Conservation (phyloP, 495 filamentous ascomycete genomes). For the Podospora conica region DNA sequence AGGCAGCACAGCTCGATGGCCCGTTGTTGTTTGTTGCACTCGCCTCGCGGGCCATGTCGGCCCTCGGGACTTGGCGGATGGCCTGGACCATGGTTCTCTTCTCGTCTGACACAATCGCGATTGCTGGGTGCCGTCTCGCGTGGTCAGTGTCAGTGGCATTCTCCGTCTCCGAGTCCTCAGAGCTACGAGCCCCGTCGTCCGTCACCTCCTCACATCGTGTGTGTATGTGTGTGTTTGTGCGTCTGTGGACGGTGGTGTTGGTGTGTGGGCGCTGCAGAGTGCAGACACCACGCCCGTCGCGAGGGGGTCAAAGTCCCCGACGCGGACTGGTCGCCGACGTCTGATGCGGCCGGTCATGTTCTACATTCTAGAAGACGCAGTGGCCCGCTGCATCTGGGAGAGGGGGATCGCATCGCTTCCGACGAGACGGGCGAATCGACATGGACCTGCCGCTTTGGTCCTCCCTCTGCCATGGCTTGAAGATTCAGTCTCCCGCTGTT, state of each 20-base stretch:
- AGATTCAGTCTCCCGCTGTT: not conserved
- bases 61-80: not conserved
- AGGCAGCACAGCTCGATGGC: not conserved
- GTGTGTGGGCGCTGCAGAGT: not conserved
- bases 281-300: not conserved
- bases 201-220: no score
- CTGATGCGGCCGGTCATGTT: not conserved
- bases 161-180: not conserved
- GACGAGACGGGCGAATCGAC: no score
- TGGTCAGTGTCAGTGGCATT: not conserved
- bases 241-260: not conserved
- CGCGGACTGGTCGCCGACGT: not conserved
- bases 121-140: no score
- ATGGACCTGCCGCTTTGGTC: not conserved
- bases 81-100: not conserved
- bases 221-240: not conserved
- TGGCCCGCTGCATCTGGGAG: slow-evolving; percentile 1
- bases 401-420: no score
- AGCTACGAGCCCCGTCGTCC: no score
- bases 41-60: not conserved
- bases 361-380: slow-evolving; percentile 1
- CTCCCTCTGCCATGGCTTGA: not conserved
- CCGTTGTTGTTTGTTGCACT: not conserved
- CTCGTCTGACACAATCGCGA: not conserved
- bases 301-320: not conserved